Conservation (phyloP, 1,284 basidiomycete genomes). For the Apiotrichum siamense region DNA sequence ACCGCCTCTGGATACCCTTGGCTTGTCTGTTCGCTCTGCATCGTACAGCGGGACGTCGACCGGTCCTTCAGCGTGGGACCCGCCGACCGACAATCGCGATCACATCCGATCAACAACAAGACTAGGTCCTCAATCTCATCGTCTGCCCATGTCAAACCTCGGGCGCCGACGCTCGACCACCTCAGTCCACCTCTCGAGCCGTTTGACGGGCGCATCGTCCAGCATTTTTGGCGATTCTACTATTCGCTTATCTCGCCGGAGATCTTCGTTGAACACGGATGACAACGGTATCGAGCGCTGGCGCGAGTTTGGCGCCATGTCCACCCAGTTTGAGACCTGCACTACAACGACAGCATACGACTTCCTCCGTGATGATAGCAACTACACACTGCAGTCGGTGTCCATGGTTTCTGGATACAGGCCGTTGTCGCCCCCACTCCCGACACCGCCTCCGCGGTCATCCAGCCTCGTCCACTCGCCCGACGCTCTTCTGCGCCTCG, state of each 20-base stretch:
- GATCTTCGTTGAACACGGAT: constrained; percentile 10
- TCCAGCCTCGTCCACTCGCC: constrained; percentile 3
- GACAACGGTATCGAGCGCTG: constrained; percentile 10
- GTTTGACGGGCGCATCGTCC: neutral
- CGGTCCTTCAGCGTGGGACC: neutral
- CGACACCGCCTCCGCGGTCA: neutral
- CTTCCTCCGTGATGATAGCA: constrained; percentile 1
- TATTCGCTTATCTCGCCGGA: neutral
- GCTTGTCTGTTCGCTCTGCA: no score
- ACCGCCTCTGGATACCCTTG: no score
- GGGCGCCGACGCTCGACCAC: constrained; percentile 10
- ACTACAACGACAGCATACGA: neutral
- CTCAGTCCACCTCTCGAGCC: constrained; percentile 5
- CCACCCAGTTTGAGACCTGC: constrained; percentile 4
- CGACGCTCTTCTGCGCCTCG: neutral
- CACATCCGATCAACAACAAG: neutral
- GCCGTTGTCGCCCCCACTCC: neutral
- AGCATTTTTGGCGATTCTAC: neutral
- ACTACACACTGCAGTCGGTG: constrained; percentile 14
- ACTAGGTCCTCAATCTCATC: no score
- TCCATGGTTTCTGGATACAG: neutral
- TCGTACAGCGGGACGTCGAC: no score
- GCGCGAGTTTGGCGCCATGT: constrained; percentile 4
- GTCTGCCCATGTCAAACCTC: neutral
- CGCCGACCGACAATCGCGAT: neutral